Conservation (phyloP, 2,329 filamentous ascomycete species). For the Endocalyx cinctus region DNA sequence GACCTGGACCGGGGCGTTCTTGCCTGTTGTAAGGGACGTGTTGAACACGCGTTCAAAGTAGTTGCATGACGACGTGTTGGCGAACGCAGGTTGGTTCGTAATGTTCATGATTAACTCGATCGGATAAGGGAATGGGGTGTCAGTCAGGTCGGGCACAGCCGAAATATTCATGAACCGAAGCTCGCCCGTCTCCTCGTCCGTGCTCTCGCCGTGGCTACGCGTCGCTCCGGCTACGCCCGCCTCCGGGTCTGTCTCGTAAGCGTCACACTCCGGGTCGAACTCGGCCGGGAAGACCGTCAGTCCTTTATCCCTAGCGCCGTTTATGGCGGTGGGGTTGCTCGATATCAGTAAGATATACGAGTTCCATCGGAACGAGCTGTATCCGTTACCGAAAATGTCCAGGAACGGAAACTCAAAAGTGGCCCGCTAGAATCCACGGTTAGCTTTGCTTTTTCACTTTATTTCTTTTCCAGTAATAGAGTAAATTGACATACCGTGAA, state of each 20-base stretch:
- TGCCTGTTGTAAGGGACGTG: constrained; percentile 33
- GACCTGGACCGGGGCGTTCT: constrained; percentile 22
- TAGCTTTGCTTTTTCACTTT: too few relatives aligned
- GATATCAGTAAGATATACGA: constrained; percentile 43
- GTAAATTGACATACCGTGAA: constrained; percentile 47
- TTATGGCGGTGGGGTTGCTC: constrained; percentile 36
- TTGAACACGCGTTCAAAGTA: constrained; percentile 41
- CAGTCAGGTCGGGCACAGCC: constrained; percentile 9
- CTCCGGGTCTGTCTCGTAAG: constrained; percentile 33
- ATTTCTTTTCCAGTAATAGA: too few relatives aligned
- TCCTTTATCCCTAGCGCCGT: constrained; percentile 43
- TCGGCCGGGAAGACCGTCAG: constrained; percentile 34
- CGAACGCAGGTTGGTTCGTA: constrained; percentile 50
- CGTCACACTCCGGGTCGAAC: constrained; percentile 45
- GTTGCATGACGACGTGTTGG: constrained; percentile 34
- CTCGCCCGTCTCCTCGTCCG: neutral
- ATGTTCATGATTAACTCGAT: constrained; percentile 43
- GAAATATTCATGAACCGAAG: constrained; percentile 27
- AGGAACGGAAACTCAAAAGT: constrained; percentile 53
- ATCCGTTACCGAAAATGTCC: constrained; percentile 45
- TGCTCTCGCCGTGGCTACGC: constrained; percentile 4
- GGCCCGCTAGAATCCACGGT: constrained; percentile 34
- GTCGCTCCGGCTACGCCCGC: too few relatives aligned
- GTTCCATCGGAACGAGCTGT: constrained; percentile 47
- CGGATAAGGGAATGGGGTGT: constrained; percentile 30